Conservation (phyloP, 169 alveolate species). For the Plasmodium gaboni region DNA sequence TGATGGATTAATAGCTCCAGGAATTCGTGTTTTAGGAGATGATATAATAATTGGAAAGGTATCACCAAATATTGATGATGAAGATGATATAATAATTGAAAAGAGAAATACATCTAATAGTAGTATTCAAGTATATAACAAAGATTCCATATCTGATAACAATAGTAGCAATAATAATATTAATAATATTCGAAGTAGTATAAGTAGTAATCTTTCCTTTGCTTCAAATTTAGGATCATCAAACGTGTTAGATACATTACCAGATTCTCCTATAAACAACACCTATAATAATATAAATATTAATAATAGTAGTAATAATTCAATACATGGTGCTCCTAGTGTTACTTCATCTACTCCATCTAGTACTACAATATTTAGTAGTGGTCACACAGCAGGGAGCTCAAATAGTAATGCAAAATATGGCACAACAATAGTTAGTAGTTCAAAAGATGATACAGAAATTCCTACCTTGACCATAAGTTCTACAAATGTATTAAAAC, state of each 20-base stretch:
- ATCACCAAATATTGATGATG: conserved; percentile 89
- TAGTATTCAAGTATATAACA: neutral
- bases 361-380: conserved; percentile 27
- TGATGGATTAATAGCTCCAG: conserved; percentile 99
- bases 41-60: conserved; percentile 98
- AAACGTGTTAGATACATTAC: conserved; percentile 15
- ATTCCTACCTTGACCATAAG: conserved; percentile 71
- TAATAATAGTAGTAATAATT: neutral
- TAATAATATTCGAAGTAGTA: neutral
- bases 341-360: conserved; percentile 30
- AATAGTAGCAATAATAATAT: conserved; percentile 1
- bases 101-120: neutral
- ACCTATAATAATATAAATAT: neutral
- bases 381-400: conserved; percentile 18
- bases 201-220: neutral
- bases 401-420: neutral
- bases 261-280: conserved; percentile 37
- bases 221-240: conserved; percentile 1
- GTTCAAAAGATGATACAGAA: conserved; percentile 68
- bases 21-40: conserved; percentile 97
- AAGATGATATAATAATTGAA: conserved; percentile 81
- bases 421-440: conserved; percentile 45
- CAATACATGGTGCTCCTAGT: conserved; percentile 13
- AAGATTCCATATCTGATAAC: neutral
- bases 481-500: conserved; percentile 28